Conservation (phyloP, 495 filamentous ascomycete species). For the Filosporella fistucella region DNA sequence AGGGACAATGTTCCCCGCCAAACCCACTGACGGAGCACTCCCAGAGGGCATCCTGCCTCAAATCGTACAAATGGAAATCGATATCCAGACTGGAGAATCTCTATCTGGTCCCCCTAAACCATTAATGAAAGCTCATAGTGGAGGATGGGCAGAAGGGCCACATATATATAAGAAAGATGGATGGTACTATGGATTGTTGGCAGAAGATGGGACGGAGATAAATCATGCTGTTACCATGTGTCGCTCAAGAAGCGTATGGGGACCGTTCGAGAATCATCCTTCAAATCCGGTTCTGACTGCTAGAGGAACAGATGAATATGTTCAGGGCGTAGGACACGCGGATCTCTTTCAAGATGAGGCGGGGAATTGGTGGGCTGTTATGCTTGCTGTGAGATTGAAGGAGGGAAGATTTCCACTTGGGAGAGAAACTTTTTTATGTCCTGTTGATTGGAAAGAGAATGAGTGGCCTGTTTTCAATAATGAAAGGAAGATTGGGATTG, state of each 20-base stretch:
- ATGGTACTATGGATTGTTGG: conserved; percentile 65
- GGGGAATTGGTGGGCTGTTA: conserved; percentile 40
- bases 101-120: conserved; percentile 27
- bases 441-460: conserved; percentile 18
- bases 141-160: conserved; percentile 57
- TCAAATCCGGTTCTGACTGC: conserved; percentile 32
- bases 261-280: conserved; percentile 39
- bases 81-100: conserved; percentile 38
- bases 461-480: conserved; percentile 13
- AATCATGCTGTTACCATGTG: conserved; percentile 51
- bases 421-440: conserved; percentile 20
- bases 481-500: background rate
- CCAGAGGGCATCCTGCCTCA: conserved; percentile 17
- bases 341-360: conserved; percentile 39
- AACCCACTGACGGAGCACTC: conserved; percentile 1
- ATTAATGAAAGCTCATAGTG: conserved; percentile 46
- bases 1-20: background rate
- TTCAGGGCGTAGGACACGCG: conserved; percentile 36
- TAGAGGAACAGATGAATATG: conserved; percentile 23
- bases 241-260: conserved; percentile 39
- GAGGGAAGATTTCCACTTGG: conserved; percentile 16
- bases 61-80: conserved; percentile 35
- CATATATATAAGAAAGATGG: conserved; percentile 61
- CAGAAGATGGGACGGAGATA: conserved; percentile 60
- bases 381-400: conserved; percentile 9